Evolutionary conservation across 768 basidiomycete species (phyloP).

Genomic region (Gymnopilus dilepis): DNA sequence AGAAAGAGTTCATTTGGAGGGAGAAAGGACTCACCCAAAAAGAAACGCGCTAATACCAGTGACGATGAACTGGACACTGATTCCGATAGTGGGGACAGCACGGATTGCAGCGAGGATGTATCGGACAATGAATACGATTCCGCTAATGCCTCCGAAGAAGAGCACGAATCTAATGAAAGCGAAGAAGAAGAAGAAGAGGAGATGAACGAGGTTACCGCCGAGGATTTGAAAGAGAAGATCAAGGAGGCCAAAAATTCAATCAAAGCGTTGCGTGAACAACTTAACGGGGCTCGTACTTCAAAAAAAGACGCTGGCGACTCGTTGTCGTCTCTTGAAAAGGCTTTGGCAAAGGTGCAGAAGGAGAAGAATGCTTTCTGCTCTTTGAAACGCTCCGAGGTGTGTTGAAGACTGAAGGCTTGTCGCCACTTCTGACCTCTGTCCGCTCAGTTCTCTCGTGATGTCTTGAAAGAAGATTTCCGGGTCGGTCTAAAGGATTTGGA

Average conservation of each 20-base stretch:
- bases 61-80: slow-evolving; percentile 37
- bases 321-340: slow-evolving; percentile 45
- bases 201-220: slow-evolving; percentile 47
- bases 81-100: slow-evolving; percentile 17
- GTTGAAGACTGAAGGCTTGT: slow-evolving; percentile 9
- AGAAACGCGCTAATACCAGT: slow-evolving; percentile 41
- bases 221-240: slow-evolving; percentile 50
- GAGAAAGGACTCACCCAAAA: slow-evolving; percentile 50
- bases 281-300: slow-evolving; percentile 41
- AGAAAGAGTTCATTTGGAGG: slow-evolving; percentile 51
- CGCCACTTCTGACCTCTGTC: slow-evolving; percentile 3
- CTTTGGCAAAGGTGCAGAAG: slow-evolving; percentile 51
- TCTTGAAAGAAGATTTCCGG: slow-evolving; percentile 65
- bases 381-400: slow-evolving; percentile 58
- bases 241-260: slow-evolving; percentile 44
- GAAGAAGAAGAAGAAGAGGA: slow-evolving; percentile 38
- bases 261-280: slow-evolving; percentile 42
- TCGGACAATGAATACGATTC: slow-evolving; percentile 31
- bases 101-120: slow-evolving; percentile 30
- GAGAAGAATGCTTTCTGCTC: slow-evolving; percentile 70
- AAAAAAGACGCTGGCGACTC: slow-evolving; percentile 41
- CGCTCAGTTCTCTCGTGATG: slow-evolving; percentile 56
- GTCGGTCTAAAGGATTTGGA: slow-evolving; percentile 63
- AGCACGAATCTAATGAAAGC: slow-evolving; percentile 32
- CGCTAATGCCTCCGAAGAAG: slow-evolving; percentile 34